Base-by-base conservation (phyloP, 805 yeast genomes). In the Starmerella gropengiesseri region DNA sequence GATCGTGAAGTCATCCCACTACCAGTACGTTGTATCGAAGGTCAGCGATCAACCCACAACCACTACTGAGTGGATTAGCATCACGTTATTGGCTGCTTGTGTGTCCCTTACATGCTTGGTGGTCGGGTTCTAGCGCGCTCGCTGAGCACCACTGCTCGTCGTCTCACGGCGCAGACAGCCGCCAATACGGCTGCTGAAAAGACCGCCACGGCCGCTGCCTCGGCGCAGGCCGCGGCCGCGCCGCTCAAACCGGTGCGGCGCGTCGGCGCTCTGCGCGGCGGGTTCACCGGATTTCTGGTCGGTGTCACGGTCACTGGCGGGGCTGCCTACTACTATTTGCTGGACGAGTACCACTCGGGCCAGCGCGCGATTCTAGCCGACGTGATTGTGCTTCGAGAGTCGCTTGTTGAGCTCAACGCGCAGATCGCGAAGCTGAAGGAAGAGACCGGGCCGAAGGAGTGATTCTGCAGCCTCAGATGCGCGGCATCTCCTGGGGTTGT, bases 261-360 rank as follows among this genome's bases (percentile, higher is more conserved):
- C 14, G 44, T 45, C 17, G 53, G 51, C 13, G 59, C 59, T 18
- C 43, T 54, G 16, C 50, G 59, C n/a, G 57, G 52, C 31, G 65
- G 69, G 5, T 66, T 84, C 49, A 65, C 82, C 42, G 95, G 95
- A 2, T 85, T 84, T 62, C 69, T 84, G 42, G 66, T 77, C 23
- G 94, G 95, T 34, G 81, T 79, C 29, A 67, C 84, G 18, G 59
- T 71, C 48, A 80, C 94, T 14, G 87, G 93, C 2, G 72, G 71
- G 43, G 81, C 75, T 7, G 77, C 87, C 13, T 84, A 84, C 67
- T 79, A 75, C 60, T 84, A 82, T 62, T 67, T 82, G 51, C 62
- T 82, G 45, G 91, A 83, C 56, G 81, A 81, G 60, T 82, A 81
- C 69, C 77, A 78, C 59, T 67, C 71, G 47, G 73, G 89, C 52